Evolutionary conservation across 2,329 filamentous ascomycete species (phyloP).

Genomic region (Stagonosporopsis vannaccii): DNA sequence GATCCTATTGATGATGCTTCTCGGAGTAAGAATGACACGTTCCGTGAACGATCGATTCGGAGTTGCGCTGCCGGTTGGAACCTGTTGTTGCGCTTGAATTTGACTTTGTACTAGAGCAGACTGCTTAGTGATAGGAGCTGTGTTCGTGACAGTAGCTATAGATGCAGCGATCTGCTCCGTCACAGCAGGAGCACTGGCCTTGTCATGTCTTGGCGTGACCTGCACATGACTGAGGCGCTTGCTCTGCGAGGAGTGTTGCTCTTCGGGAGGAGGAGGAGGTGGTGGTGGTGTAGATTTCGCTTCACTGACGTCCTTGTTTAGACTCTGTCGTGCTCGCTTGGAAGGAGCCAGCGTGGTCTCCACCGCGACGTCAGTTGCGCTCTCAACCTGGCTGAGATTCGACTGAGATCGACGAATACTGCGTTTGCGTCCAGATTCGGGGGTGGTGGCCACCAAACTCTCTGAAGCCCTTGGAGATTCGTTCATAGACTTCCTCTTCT

Average conservation of each 20-base stretch:
- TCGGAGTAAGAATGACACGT: constrained; percentile 50
- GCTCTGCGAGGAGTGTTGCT: constrained; percentile 18
- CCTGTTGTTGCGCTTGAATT: constrained; percentile 7
- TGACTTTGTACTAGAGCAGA: constrained; percentile 10
- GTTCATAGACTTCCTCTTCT: constrained; percentile 32
- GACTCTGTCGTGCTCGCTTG: constrained; percentile 35
- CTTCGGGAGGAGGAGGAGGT: constrained; percentile 2
- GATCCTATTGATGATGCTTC: constrained; percentile 59
- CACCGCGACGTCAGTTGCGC: constrained; percentile 27
- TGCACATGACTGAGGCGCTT: constrained; percentile 40
- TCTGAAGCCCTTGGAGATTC: constrained; percentile 9
- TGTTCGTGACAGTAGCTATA: constrained; percentile 6
- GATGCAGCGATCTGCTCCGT: constrained; percentile 12
- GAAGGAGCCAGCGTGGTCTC: constrained; percentile 38
- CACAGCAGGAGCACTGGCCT: constrained; percentile 5
- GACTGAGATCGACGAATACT: constrained; percentile 39
- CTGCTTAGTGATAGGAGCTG: constrained; percentile 13
- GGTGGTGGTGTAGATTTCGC: constrained; percentile 26
- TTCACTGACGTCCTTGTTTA: constrained; percentile 42
- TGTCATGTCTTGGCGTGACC: constrained; percentile 28
- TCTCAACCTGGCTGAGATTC: constrained; percentile 39
- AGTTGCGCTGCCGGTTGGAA: constrained; percentile 23
- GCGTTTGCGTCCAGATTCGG: constrained; percentile 34
- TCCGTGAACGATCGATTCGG: constrained; percentile 41
- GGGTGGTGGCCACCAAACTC: constrained; percentile 1